Conservation (phyloP, 768 basidiomycete species). For the Termitomyces sp. region DNA sequence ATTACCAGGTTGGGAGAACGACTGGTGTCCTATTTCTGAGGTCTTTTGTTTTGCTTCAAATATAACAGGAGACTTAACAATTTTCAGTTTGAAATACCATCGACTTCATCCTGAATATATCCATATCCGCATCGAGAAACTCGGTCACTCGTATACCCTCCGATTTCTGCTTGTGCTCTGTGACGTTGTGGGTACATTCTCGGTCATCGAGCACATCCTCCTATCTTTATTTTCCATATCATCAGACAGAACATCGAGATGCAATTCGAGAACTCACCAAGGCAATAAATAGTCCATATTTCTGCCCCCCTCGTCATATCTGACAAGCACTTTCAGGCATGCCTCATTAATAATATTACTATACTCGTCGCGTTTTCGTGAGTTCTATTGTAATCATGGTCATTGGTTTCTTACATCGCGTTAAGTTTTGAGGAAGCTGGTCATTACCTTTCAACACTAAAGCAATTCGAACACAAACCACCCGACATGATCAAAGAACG, state of each 20-base stretch:
- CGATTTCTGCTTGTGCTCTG: constrained; percentile 85
- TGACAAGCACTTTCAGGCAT: constrained; percentile 39
- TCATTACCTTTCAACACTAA: constrained; percentile 85
- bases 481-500: constrained; percentile 95
- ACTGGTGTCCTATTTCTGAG: constrained; percentile 91
- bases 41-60: constrained; percentile 29
- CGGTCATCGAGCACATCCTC: neutral
- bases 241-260: constrained; percentile 84
- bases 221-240: neutral
- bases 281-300: constrained; percentile 26
- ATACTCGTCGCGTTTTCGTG: constrained; percentile 91
- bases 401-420: neutral
- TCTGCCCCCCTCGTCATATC: neutral
- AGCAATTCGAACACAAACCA: constrained; percentile 90
- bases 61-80: neutral
- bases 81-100: constrained; percentile 79
- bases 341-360: constrained; percentile 90
- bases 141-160: constrained; percentile 77
- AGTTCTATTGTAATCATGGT: constrained; percentile 16
- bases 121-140: constrained; percentile 81
- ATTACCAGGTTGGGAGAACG: constrained; percentile 94
- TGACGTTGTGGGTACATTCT: constrained; percentile 71
- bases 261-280: constrained; percentile 91
- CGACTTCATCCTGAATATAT: constrained; percentile 98
- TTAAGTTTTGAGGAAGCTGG: constrained; percentile 85